A percentile compares a stretch with the other conserved stretches of the same genome.
Conservation (phyloP, 2,329 filamentous ascomycete genomes). For the Samsoniella hepiali region DNA sequence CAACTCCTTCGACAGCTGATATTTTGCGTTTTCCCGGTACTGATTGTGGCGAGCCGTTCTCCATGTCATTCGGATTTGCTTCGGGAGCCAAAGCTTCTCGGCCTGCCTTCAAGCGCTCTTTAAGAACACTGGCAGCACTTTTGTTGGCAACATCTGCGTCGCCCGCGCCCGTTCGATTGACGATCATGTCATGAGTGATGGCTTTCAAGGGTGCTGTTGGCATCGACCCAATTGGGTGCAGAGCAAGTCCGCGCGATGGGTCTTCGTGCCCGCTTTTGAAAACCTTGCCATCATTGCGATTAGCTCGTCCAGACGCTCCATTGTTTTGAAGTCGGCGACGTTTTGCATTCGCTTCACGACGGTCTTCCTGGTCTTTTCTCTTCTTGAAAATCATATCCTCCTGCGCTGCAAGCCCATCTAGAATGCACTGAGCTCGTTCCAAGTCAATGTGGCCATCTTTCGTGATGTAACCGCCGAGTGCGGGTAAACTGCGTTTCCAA, state of each 20-base stretch:
- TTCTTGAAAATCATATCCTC: conserved; percentile 91
- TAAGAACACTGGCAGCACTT: conserved; percentile 85
- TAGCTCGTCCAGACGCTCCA: conserved; percentile 24
- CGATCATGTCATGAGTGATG: conserved; percentile 83
- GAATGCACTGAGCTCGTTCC: conserved; percentile 78
- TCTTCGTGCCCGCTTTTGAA: conserved; percentile 33
- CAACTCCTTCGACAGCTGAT: conserved; percentile 61
- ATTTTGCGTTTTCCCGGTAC: conserved; percentile 74
- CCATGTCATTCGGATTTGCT: conserved; percentile 29
- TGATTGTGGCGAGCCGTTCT: conserved; percentile 38
- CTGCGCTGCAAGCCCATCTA: conserved; percentile 84
- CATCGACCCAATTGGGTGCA: conserved; percentile 46
- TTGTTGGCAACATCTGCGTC: conserved; percentile 84
- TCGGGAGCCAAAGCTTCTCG: conserved; percentile 25
- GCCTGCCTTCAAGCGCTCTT: conserved; percentile 66
- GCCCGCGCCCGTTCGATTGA: conserved; percentile 65
- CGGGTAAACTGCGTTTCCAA: conserved; percentile 87
- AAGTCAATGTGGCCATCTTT: conserved; percentile 92
- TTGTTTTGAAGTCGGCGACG: conserved; percentile 68
- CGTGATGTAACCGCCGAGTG: conserved; percentile 94
- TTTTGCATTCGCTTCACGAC: conserved; percentile 75
- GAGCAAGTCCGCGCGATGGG: conserved; percentile 30
- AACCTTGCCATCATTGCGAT: conserved; percentile 23
- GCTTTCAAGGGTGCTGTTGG: conserved; percentile 51
- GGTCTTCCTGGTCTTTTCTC: conserved; percentile 80